Base-by-base conservation (phyloP, 345 rosid genomes). In the Abelmoschus esculentus region DNA sequence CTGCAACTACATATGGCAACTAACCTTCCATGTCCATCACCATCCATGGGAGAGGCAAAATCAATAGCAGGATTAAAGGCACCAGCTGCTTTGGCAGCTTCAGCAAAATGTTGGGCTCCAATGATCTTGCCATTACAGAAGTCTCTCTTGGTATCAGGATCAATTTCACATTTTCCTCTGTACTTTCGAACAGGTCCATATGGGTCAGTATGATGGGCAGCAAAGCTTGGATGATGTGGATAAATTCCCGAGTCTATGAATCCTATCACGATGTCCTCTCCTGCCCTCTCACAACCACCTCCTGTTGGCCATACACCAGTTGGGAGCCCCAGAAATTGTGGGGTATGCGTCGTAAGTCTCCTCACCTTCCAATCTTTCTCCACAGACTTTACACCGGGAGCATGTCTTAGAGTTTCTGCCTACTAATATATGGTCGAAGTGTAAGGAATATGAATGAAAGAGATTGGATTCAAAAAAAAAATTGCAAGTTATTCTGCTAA, bases 11-110 rank as follows among this genome's bases (percentile, higher is more conserved):
- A 4, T 42, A 22, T 22, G 42, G 49, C 29, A 68, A 64, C 86
- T 61, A 70, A 91, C 97, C 99, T 95, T 84, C 98, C 98, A 83
- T 95, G 98, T 70, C 99, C 99, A 85, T 95, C 99, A 31, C 96
- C 98, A 88, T 95, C 99, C 92, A 91, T 57, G 46, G 99, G 98
- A 64, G 98, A 95, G 79, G 93, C 96, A 83, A 71, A 91, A 84
- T 95, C 97, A 60, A 89, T 69, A 52, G 83, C 79, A 50, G 97
- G 96, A 81, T 91, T 91, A 77, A 95, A 91, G 40, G 87, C 83
- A 64, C 96, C 89, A 79, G 97, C 91, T 55, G 96, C 99, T 78
- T 74, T 90, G 56, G 99, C 99, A 8, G 98, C 99, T 83, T 84
- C 82, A 50, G 99, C 96, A 82, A 95, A 95, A 88, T 91, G 90